Base-by-base conservation (phyloP, 2,329 filamentous ascomycete genomes). In the Geosmithia putterillii region DNA sequence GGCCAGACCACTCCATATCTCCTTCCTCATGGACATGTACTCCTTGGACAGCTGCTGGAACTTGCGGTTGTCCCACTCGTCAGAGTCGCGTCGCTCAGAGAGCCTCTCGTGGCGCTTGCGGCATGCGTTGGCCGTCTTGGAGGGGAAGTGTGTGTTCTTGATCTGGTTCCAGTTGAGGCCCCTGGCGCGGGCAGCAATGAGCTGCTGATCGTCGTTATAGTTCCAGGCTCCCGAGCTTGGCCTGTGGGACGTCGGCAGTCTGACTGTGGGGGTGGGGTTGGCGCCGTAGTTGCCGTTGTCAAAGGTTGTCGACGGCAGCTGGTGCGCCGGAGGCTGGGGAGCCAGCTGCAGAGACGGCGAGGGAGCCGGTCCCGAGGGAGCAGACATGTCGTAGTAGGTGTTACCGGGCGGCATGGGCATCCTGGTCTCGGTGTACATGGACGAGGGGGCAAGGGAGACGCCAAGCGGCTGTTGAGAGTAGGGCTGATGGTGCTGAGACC, bases 61-160 rank as follows among this genome's bases (percentile, higher is more conserved):
- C 65, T 85, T 85, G 51, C 80, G 69, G 18, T 74, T 74, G 53
- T 90, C 84, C 81, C 86, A 92, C 54, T 89, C 83, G 52, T 86
- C 81, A 40, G 79, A 76, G 45, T 80, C 79, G 57, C 72, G 73
- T 50, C 81, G 78, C 63, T 90, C 83, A 71, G 90, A 81, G 50
- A 94, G 66, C 36, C 87, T 74, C 63, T 94, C 87, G 54, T 94
- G 86, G 44, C 87, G 78, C 66, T 94, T 94, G 50, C 87, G 84
- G 64, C 87, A 94, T 17, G 88, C 88, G 58, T 92, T 92, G 46
- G 82, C 67, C 8, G 76, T 79, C 67, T 94, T 94, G 58, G 64
- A 71, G 1, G 81, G 83, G 58, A 94, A 94, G 62, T 86, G 78
- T 48, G 73, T 76, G 47, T 71, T 70, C 53, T 87, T 81, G 56